These are phyloP conservation scores for Vigna radiata DNA, from an alignment of 306 rosid species.

Conservation along the genomic window DNA sequence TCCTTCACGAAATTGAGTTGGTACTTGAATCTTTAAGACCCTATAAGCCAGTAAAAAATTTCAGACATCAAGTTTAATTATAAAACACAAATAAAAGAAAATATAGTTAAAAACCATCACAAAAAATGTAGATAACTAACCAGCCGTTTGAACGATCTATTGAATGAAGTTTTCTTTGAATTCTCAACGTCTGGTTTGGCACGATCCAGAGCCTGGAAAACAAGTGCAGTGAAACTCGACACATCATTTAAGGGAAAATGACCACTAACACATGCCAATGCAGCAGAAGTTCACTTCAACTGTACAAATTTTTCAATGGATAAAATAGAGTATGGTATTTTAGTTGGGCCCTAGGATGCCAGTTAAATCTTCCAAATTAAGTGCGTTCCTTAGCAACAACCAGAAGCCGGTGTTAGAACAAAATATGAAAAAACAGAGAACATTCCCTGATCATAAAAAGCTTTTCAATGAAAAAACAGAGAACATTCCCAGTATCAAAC, in stretches of 20 bases:
- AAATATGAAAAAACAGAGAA: not conserved
- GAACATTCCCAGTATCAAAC: constrained; percentile 6
- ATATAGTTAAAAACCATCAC: constrained; percentile 28
- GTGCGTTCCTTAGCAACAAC: constrained; percentile 33
- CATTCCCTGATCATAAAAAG: not conserved
- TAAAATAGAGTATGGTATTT: constrained; percentile 17
- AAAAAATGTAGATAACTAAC: constrained; percentile 53
- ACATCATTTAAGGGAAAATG: constrained; percentile 16
- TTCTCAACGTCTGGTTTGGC: constrained; percentile 73
- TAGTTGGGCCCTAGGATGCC: constrained; percentile 23
- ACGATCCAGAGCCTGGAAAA: constrained; percentile 78
- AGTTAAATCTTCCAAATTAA: constrained; percentile 5
- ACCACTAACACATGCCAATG: constrained; percentile 30
- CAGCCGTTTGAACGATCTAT: constrained; percentile 90
- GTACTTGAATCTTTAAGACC: constrained; percentile 68
- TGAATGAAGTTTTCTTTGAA: constrained; percentile 55
- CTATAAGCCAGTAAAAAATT: constrained; percentile 51
- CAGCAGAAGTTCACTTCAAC: constrained; percentile 32
- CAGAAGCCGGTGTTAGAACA: not conserved
- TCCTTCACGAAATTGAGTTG: constrained; percentile 52
- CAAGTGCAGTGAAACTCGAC: constrained; percentile 4
- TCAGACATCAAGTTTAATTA: constrained; percentile 18
- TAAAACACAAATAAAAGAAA: constrained; percentile 32
- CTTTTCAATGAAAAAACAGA: not conserved
- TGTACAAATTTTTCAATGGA: constrained; percentile 8